Base-by-base conservation (phyloP, 306 rosid species). In the Urtica urens region DNA sequence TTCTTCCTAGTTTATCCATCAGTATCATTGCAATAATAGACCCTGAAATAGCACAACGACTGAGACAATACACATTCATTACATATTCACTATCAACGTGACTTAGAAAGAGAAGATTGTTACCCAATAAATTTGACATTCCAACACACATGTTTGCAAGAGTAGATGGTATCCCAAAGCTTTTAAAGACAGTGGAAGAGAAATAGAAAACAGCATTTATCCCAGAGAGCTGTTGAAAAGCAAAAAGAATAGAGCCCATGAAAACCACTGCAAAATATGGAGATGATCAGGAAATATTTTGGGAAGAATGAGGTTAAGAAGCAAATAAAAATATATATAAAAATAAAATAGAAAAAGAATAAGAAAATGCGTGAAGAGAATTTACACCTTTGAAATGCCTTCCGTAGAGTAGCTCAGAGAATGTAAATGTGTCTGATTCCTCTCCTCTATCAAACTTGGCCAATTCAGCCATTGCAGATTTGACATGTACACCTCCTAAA, bases 1-100 rank as follows among this genome's bases (percentile, higher is more conserved):
- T 85, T 46, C 93, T 68, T 64, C 95, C 95, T 57, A 85, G 85
- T 75, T 85, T 85, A 76, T 85, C 95, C 95, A 81, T 78, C 67
- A 85, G 49, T 58, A 73, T 78, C 80, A 76, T 85, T 53, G 95
- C 83, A 60, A 73, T 23, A 27, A 78, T 20, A 30, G 93, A 85
- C 28, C 95, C 95, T 85, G 79, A 45, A 74, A 46, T 37, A 35
- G 48, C 17, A 63, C 46, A 59, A 50, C 45, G 17, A 61, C 51
- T 10, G 62, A 48, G 38, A 20, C 51, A 50, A n/a, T 26, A 56
- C 37, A 37, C 49, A 71, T 38, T 55, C 24, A 72, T 16, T 40
- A 61, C 13, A 70, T 18, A 48, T n/a, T n/a, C n/a, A n/a, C n/a
- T n/a, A n/a, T n/a, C n/a, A n/a, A 40, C 34, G 39, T 40, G 43